Evolutionary conservation across 208 protist genomes (phyloP).

Genomic region (Acanthamoeba culbertsoni): DNA sequence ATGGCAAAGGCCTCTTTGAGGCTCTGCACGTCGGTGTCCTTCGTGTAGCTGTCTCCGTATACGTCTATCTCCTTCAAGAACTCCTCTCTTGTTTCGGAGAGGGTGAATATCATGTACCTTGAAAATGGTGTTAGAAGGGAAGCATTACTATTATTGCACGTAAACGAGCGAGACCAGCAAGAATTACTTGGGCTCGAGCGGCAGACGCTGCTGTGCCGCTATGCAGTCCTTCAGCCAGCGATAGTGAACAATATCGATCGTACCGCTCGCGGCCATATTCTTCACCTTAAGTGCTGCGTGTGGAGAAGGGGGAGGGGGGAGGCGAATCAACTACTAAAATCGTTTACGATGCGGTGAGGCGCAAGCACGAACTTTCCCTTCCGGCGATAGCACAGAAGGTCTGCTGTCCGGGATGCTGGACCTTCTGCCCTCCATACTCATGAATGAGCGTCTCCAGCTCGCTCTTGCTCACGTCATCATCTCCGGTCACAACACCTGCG

Average conservation of each 20-base stretch:
- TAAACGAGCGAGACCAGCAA: neutral
- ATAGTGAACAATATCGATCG: constrained; percentile 63
- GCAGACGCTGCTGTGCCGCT: neutral
- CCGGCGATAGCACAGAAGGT: constrained; percentile 63
- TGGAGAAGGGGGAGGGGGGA: neutral
- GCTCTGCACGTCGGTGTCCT: constrained; percentile 15
- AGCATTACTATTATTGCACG: neutral
- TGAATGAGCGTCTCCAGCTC: constrained; percentile 69
- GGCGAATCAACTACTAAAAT: neutral
- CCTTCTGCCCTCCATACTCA: constrained; percentile 67
- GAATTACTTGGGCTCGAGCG: constrained; percentile 68
- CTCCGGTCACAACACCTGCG: neutral
- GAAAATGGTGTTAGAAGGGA: neutral
- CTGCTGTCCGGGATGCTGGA: constrained; percentile 65
- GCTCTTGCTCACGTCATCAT: constrained; percentile 32
- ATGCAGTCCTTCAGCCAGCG: constrained; percentile 68
- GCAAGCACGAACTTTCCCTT: constrained; percentile 37
- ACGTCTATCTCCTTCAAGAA: constrained; percentile 71
- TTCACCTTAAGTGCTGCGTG: constrained; percentile 70
- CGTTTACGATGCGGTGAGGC: neutral
- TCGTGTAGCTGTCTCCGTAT: constrained; percentile 72
- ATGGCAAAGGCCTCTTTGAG: constrained; percentile 58
- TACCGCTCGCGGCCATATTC: constrained; percentile 65
- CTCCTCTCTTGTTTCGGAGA: constrained; percentile 16
- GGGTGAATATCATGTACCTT: constrained; percentile 76